Percentiles rank a stretch among this genome's conserved stretches.
Evolutionary conservation across 2,329 filamentous ascomycete genomes (phyloP).

Genomic region (Aspergillus sp.): DNA sequence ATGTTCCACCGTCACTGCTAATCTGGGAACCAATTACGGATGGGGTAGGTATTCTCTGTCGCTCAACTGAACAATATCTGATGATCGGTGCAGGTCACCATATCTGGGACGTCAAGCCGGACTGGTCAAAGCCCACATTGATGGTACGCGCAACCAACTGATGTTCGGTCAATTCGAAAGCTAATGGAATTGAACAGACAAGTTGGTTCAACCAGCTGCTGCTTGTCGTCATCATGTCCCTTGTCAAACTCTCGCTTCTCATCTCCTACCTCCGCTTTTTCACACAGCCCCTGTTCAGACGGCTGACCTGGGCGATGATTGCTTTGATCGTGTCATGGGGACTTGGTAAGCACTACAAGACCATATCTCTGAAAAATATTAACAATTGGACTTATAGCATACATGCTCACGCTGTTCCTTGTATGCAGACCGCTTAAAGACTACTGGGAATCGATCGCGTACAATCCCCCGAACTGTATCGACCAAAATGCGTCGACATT

Average conservation of each 20-base stretch:
- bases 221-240: constrained; percentile 2
- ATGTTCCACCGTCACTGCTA: not conserved
- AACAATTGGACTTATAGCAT: not conserved
- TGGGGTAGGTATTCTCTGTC: constrained; percentile 4
- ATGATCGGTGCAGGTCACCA: not conserved
- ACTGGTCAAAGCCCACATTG: not conserved
- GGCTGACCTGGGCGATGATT: constrained; percentile 1
- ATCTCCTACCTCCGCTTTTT: constrained; percentile 7
- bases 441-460: not conserved
- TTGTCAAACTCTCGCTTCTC: constrained; percentile 7
- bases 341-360: not conserved
- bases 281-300: not conserved
- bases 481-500: not conserved
- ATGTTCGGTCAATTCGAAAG: too few species aligned
- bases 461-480: not conserved
- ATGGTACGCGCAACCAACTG: not conserved
- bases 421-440: not conserved
- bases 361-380: not conserved
- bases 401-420: not conserved
- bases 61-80: not conserved
- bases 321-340: not conserved
- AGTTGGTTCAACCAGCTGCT: constrained; percentile 2
- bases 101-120: not conserved
- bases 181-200: not conserved
- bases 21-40: constrained; percentile 3